Evolutionary conservation across 352 stramenopile genomes (phyloP), one percentile per base, ranked within the genome.

Genomic region (Albugo candida): DNA sequence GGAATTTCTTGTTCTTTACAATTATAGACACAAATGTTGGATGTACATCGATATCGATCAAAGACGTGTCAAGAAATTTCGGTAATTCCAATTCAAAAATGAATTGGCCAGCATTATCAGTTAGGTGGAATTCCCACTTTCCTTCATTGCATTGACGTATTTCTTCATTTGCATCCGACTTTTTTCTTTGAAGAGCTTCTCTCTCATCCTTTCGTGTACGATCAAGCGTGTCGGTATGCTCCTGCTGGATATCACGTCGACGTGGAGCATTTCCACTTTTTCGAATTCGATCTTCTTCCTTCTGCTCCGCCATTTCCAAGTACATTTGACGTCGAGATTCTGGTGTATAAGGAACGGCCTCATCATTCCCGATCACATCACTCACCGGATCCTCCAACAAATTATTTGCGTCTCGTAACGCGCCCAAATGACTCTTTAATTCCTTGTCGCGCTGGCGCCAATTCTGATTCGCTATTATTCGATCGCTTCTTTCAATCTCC

Each of bases 11-110:
- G 50, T 85, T 89, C 64, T 96, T 96, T 14, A 93, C 83, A 1
- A 96, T 65, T 12, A 97, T 70, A 16, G 75, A 89, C n/a, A 96
- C 80, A 52, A 94, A 95, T 13, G 66, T 74, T 39, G 91, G 91
- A 52, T 96, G 87, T 10, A 95, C 75, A 46, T 97, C 87, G 8
- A 96, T 75, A 58, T 97, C 83, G n/a, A 97, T 78, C 2, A 97
- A 64, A 8, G 77, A 94, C 17, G 79, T 83, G 54, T 94, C 85
- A 19, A 97, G 53, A 58, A 92, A 85, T 20, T 79, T 77, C 19
- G 82, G 83, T 21, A 96, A 50, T 45, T 75, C 59, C 11, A 96
- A 67, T 45, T 87, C 64, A 8, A 96, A 56, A 21, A 93, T 58
- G 17, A 58, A 59, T 38, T 36, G 50, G 36, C 70, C 56, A 40